Conservation (phyloP, 2,329 filamentous ascomycete species). For the Pseudogymnoascus sp. region DNA sequence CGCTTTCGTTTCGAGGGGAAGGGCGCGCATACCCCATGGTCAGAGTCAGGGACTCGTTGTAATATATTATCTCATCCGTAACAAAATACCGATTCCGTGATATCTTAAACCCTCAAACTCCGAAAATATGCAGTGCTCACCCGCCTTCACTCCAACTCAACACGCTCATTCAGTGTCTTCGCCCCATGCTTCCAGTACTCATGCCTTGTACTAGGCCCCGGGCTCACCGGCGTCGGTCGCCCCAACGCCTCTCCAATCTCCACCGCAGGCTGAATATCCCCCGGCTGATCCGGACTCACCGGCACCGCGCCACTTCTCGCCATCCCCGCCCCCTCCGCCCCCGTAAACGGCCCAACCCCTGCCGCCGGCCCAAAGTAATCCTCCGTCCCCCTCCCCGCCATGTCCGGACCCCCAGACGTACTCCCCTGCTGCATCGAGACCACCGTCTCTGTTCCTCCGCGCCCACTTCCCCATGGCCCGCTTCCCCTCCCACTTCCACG, state of each 20-base stretch:
- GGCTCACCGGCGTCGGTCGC: neutral
- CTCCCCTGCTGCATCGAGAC: conserved; percentile 1
- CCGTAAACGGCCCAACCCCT: conserved; percentile 35
- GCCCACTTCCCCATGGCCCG: conserved; percentile 14
- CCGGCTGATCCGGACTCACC: neutral
- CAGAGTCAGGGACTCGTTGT: neutral
- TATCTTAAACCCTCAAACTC: conserved; percentile 28
- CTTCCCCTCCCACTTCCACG: conserved; percentile 11
- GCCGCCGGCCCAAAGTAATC: conserved; percentile 31
- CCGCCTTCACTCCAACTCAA: neutral
- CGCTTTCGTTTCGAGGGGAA: conserved; percentile 13
- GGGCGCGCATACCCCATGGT: neutral
- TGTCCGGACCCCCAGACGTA: neutral
- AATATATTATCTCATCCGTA: neutral
- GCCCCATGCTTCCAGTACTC: neutral
- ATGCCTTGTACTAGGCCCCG: neutral
- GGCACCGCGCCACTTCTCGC: neutral
- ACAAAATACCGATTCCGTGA: neutral
- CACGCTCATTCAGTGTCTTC: neutral
- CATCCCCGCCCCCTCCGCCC: neutral
- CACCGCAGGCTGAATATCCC: neutral
- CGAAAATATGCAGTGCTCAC: conserved; percentile 11
- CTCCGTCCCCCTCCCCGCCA: neutral
- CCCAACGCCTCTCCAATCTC: neutral
- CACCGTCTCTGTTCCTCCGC: conserved; percentile 9